Conservation (phyloP, 2,329 filamentous ascomycete genomes). For the Ascosphaera apis region DNA sequence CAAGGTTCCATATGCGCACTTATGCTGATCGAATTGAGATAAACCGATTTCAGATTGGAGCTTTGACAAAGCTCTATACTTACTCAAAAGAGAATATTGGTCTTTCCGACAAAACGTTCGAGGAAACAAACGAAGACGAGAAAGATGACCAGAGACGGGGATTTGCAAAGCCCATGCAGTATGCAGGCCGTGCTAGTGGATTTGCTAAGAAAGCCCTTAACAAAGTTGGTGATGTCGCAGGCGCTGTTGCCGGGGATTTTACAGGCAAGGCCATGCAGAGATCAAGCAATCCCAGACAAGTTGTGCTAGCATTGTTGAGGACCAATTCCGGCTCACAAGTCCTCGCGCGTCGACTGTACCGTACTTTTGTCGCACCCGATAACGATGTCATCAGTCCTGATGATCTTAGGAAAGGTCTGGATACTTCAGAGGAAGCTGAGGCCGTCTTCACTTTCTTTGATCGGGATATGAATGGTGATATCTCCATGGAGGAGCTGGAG, state of each 20-base stretch:
- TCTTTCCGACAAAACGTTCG: conserved; percentile 55
- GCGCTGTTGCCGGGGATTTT: conserved; percentile 72
- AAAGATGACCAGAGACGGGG: background rate
- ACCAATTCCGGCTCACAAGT: conserved; percentile 56
- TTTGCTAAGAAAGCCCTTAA: conserved; percentile 53
- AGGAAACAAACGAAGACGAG: conserved; percentile 30
- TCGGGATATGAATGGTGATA: conserved; percentile 89
- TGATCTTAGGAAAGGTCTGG: conserved; percentile 58
- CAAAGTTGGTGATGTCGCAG: conserved; percentile 67
- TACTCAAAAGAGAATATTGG: conserved; percentile 41
- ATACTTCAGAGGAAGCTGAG: conserved; percentile 64
- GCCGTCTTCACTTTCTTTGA: conserved; percentile 84
- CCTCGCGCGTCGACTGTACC: conserved; percentile 66
- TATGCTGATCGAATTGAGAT: conserved; percentile 78
- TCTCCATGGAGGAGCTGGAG: conserved; percentile 85
- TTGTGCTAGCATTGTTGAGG: conserved; percentile 54
- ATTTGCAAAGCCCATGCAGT: conserved; percentile 32
- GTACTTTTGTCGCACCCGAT: conserved; percentile 55
- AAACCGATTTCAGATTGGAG: conserved; percentile 72
- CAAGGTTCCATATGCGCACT: conserved; percentile 74
- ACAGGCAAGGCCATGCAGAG: conserved; percentile 48
- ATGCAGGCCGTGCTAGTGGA: conserved; percentile 44
- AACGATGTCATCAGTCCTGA: conserved; percentile 55
- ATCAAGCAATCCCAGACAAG: conserved; percentile 60
- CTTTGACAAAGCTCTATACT: conserved; percentile 38